Percentiles rank a stretch among this genome's conserved stretches.
These are phyloP conservation scores for Setaria italica DNA, from an alignment of 202 grass and related monocot species.

Conservation along the genomic window DNA sequence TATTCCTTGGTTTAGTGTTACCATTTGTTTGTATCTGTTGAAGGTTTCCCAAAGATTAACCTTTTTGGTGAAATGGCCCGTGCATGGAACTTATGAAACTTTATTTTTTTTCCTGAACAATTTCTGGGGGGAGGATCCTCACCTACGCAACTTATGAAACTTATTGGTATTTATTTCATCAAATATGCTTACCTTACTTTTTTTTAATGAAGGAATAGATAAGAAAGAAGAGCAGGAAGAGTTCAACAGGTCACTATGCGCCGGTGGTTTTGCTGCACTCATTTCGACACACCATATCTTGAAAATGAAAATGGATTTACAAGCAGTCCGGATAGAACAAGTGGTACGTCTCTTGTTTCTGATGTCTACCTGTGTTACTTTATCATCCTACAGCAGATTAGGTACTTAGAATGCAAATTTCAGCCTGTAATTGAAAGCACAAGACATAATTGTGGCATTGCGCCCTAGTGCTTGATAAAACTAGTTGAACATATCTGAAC, in stretches of 20 bases:
- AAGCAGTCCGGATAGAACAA: constrained; percentile 53
- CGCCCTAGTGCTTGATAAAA: constrained; percentile 2
- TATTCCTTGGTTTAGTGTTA: background rate
- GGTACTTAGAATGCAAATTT: background rate
- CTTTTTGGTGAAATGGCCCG: too few relatives aligned
- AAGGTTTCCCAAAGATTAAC: background rate
- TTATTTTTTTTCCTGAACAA: too few relatives aligned
- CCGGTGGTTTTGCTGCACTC: constrained; percentile 77
- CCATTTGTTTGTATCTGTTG: background rate
- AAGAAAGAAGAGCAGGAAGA: constrained; percentile 23
- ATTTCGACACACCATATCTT: constrained; percentile 55
- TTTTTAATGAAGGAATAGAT: too few relatives aligned
- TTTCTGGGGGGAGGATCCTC: too few relatives aligned
- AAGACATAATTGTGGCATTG: background rate
- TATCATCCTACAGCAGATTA: background rate
- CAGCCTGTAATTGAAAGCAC: background rate
- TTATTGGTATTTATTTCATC: too few relatives aligned
- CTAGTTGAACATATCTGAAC: background rate
- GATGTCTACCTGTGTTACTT: background rate
- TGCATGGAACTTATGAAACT: too few relatives aligned
- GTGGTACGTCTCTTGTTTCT: constrained; percentile 34
- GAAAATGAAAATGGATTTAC: constrained; percentile 52
- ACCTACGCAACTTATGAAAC: too few relatives aligned
- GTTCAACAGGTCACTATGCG: constrained; percentile 45
- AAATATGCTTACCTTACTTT: too few relatives aligned